Base-by-base conservation (phyloP, 148 eudicot genomes). In the Chenopodium suecicum region DNA sequence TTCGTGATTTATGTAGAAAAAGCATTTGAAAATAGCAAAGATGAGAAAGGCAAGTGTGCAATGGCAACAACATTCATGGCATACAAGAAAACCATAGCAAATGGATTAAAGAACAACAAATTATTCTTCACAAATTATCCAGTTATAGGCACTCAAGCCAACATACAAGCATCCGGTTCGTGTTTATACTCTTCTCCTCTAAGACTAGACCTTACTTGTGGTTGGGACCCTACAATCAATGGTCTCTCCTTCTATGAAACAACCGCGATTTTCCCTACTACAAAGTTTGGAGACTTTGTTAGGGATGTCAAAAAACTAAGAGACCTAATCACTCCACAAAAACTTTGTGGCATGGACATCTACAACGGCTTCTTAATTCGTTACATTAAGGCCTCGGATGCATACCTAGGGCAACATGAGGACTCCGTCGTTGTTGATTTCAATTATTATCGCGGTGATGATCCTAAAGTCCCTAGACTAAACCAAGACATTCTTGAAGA, bases 151-250 rank as follows among this genome's bases (percentile, higher is more conserved):
- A 89, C 68, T 34, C 97, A 94, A 81, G 86, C 78, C 11, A 88
- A 88, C 32, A 94, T 94, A 89, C 98, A 94, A 60, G 86, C 95
- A 16, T 94, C 98, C 9, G 97, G 95, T 14, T 92, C 98, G 3
- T 94, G 98, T 75, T 75, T 91, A 31, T 88, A 90, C 83, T 91
- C 97, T 0, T 76, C 95, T 52, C 44, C 81, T 3, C 5, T 78
- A 4, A 70, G 83, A 73, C 77, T 76, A 12, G 85, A 74, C 56
- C 65, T 16, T n/a, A 62, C 95, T 0, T 94, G 97, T 71, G 88
- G 92, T 9, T 94, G 98, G 97, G 98, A 94, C 70, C 95, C 97
- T 29, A 85, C 88, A 50, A 81, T 87, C 80, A 85, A 90, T 0
- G 98, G 97, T 20, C 84, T 93, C 29, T 91, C 82, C 75, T 93